Evolutionary conservation across 139 green algal genomes (phyloP), one percentile per base, ranked within the genome.

Genomic region (Yamagishiella unicocca): DNA sequence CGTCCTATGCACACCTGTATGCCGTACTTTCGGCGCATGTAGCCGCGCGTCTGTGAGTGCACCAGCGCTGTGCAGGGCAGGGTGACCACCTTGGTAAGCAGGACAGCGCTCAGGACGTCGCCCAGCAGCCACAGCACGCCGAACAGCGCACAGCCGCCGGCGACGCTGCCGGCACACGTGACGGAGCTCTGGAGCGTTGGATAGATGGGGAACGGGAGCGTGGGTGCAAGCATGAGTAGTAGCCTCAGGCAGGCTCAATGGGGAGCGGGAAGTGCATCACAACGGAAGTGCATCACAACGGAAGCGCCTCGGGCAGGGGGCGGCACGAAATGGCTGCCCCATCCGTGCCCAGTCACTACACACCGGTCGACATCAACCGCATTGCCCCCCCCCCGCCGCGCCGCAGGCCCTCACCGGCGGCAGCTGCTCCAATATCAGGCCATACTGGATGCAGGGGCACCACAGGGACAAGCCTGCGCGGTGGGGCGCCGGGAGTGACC

Each of bases 361-460:
- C n/a, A n/a, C n/a, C n/a, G n/a, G n/a, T n/a, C n/a, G n/a, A n/a
- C n/a, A n/a, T n/a, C n/a, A n/a, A n/a, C n/a, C n/a, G n/a, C n/a
- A n/a, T n/a, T n/a, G n/a, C n/a, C n/a, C n/a, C n/a, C n/a, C n/a
- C n/a, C n/a, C n/a, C n/a, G n/a, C n/a, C n/a, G n/a, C n/a, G n/a
- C n/a, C 50, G 12, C 50, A 58, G 50, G 17, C 17, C 38, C 74
- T 37, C 74, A 71, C 76, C 76, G 76, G 76, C 53, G 80, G 80
- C 22, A 86, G 80, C 43, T 86, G 80, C 64, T 86, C 80, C 33
- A 77, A 6, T 0, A 86, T 14, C 4, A 86, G n/a, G 1, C 80
- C 80, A 21, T 86, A 86, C 45, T 86, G 80, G 31, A 77, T 54
- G 80, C 80, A 86, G 1, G 80, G 80, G 31, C 62, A 77, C 80